Percentiles rank a stretch among this genome's conserved stretches.
phyloP scores from a whole-genome alignment of 2,329 filamentous ascomycete species.

The Talaromyces sp. region DNA sequence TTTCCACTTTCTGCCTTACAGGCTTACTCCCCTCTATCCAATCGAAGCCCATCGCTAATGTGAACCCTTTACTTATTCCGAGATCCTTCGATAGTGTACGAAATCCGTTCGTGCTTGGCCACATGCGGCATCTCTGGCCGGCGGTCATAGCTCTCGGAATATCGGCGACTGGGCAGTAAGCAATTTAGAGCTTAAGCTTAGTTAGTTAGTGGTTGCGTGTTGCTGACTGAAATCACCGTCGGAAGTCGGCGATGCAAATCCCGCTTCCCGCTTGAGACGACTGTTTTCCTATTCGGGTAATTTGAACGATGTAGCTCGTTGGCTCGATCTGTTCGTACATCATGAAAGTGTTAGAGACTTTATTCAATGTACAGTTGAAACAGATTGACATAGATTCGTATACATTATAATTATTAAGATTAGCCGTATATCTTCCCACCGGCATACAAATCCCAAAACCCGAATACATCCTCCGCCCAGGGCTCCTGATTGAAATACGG shows the following conservation, averaged over 20 bases:
- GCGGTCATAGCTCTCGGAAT: neutral
- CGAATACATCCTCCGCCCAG: conserved; percentile 14
- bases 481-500: conserved; percentile 15
- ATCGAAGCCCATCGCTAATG: neutral
- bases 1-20: neutral
- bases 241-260: neutral
- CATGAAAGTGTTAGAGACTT: no score
- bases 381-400: neutral
- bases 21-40: neutral
- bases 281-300: neutral
- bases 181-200: neutral
- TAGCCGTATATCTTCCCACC: neutral
- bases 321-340: no score
- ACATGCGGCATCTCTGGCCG: neutral
- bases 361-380: no score
- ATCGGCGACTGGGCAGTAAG: neutral
- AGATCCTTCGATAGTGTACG: neutral
- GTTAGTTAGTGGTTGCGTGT: neutral
- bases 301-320: neutral
- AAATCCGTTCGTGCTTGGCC: neutral
- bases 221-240: neutral
- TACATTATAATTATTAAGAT: neutral
- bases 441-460: conserved; percentile 13
- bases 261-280: neutral
- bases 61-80: neutral